These are phyloP conservation scores for Mortierella sp. DNA, from an alignment of 371 early-diverging fungal genomes.

Conservation along the genomic window DNA sequence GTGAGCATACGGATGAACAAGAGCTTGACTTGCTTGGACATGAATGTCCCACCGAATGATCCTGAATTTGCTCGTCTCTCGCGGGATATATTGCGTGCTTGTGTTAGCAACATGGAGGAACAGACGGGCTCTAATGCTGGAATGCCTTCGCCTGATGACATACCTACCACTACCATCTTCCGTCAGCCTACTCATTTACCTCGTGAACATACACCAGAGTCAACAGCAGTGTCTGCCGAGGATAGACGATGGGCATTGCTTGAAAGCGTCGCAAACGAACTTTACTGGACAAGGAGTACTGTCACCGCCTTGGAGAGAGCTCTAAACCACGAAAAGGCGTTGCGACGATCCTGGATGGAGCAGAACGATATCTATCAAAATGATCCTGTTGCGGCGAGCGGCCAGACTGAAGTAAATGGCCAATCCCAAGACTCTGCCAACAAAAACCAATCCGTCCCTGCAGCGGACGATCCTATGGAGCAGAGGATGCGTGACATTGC, in stretches of 20 bases:
- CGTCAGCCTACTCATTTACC: constrained; percentile 30
- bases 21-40: constrained; percentile 75
- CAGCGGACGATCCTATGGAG: constrained; percentile 19
- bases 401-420: not conserved
- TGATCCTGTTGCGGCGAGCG: not conserved
- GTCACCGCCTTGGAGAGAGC: constrained; percentile 30
- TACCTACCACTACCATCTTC: constrained; percentile 43
- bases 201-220: constrained; percentile 48
- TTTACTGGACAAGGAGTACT: constrained; percentile 34
- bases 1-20: constrained; percentile 78
- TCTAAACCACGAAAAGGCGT: constrained; percentile 26
- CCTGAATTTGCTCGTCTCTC: constrained; percentile 73
- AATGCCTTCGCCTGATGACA: constrained; percentile 32
- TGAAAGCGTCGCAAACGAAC: constrained; percentile 40
- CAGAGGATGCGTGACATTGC: constrained; percentile 22
- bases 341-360: constrained; percentile 36
- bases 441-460: not conserved
- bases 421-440: constrained; percentile 3
- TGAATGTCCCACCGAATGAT: constrained; percentile 76
- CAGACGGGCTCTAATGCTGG: constrained; percentile 45
- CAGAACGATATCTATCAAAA: constrained; percentile 11
- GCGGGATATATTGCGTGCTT: constrained; percentile 73
- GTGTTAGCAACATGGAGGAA: constrained; percentile 74
- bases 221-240: constrained; percentile 17
- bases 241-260: constrained; percentile 34